A percentile compares a stretch with the other conserved stretches of the same genome.
phyloP scores from a whole-genome alignment of 106 monocot species.

The Acorus calamus region DNA sequence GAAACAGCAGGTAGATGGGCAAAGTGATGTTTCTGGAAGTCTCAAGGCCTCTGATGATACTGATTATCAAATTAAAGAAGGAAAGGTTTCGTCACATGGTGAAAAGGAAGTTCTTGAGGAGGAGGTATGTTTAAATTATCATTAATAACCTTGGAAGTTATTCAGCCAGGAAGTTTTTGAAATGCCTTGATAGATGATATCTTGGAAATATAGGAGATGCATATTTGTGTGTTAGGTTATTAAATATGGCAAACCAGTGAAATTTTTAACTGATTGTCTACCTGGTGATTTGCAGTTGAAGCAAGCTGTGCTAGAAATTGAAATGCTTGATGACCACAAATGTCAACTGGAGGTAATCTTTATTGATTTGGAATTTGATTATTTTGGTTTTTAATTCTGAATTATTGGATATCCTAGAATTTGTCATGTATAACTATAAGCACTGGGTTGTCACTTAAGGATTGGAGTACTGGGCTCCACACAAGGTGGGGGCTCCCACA shows the following conservation, averaged over 20 bases:
- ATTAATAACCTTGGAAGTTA: background rate
- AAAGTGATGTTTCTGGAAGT: conserved; percentile 39
- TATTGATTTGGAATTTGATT: background rate
- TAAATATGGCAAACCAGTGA: background rate
- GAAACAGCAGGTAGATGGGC: conserved; percentile 25
- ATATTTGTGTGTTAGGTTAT: background rate
- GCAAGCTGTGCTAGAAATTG: conserved; percentile 28
- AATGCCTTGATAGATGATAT: background rate
- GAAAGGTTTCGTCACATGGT: conserved; percentile 23
- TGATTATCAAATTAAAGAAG: conserved; percentile 25
- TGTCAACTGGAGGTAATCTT: conserved; percentile 32
- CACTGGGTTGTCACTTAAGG: no score
- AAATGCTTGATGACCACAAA: conserved; percentile 49
- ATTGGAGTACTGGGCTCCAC: no score
- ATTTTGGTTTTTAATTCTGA: background rate
- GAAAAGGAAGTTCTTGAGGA: conserved; percentile 32
- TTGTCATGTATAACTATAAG: no score
- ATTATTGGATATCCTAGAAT: no score
- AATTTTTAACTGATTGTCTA: background rate
- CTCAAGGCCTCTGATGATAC: conserved; percentile 20
- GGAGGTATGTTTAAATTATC: conserved; percentile 20
- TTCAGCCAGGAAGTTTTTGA: no score
- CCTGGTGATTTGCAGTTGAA: conserved; percentile 28
- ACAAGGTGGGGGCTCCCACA: no score
- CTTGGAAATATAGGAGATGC: background rate